Conservation (phyloP, 2,329 filamentous ascomycete species). For the Claviceps sp. region DNA sequence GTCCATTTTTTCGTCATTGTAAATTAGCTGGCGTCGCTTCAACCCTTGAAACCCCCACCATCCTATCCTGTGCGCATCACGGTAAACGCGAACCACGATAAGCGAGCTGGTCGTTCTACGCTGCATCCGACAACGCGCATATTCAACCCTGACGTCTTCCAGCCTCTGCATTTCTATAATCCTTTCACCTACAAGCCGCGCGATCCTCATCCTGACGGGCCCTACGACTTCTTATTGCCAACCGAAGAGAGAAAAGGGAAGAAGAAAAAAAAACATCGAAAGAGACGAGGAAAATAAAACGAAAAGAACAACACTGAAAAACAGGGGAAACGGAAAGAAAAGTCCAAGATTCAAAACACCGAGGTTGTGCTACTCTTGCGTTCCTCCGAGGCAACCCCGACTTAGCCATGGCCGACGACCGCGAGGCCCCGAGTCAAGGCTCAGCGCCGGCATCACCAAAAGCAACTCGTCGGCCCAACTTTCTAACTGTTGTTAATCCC, state of each 20-base stretch:
- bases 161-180: not conserved
- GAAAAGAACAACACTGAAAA: too few species aligned
- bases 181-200: not conserved
- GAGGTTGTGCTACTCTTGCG: not conserved
- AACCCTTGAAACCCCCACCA: not conserved
- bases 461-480: constrained; percentile 15
- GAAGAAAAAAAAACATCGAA: too few species aligned
- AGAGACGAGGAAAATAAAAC: too few species aligned
- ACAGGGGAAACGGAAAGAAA: not conserved
- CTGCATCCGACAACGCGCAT: not conserved
- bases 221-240: not conserved
- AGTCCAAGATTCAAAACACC: too few species aligned
- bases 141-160: not conserved
- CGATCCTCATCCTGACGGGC: not conserved
- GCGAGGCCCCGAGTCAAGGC: constrained; percentile 12
- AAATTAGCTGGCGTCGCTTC: not conserved
- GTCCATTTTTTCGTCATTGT: not conserved
- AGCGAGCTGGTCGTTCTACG: not conserved
- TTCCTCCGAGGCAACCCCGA: not conserved
- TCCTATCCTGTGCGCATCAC: not conserved
- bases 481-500: constrained; percentile 15
- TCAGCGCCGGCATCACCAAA: constrained; percentile 22
- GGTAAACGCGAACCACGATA: not conserved
- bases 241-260: too few species aligned
- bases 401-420: constrained; percentile 18